A percentile compares a stretch with the other conserved stretches of the same genome.
Evolutionary conservation across 2,329 filamentous ascomycete species (phyloP).

Genomic region (Sporothrix globosa): DNA sequence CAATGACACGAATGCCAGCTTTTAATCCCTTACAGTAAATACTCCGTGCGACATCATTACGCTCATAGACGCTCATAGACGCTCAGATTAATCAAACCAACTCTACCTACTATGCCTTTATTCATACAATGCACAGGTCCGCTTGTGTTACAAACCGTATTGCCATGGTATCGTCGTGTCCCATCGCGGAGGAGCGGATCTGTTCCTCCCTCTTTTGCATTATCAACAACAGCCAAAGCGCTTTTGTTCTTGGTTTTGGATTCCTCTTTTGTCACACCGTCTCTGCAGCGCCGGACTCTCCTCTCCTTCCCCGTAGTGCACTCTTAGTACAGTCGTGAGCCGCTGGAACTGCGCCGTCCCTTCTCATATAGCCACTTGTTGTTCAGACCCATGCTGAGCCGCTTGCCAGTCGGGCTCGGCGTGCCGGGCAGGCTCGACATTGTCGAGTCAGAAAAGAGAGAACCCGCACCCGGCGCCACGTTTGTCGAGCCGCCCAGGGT

Average conservation of each 20-base stretch:
- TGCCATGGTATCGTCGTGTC: conserved; percentile 30
- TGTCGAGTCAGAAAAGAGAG: conserved; percentile 54
- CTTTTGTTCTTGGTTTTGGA: background rate
- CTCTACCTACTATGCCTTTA: conserved; percentile 12
- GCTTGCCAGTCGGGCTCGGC: conserved; percentile 70
- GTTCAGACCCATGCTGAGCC: conserved; percentile 76
- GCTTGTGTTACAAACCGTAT: conserved; percentile 11
- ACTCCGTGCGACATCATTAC: too few relatives aligned
- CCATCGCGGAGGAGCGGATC: background rate
- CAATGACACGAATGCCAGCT: background rate
- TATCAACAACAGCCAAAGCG: conserved; percentile 4
- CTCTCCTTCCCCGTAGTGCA: background rate
- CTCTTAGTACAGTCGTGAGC: conserved; percentile 31
- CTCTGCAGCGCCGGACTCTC: background rate
- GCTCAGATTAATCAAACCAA: conserved; percentile 19
- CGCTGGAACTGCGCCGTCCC: conserved; percentile 61
- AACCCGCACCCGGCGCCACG: conserved; percentile 48
- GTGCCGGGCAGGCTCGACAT: conserved; percentile 54
- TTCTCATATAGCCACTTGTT: conserved; percentile 96
- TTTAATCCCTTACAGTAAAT: background rate
- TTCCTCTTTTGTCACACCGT: background rate
- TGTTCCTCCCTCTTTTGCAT: conserved; percentile 18
- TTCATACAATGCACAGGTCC: conserved; percentile 15
- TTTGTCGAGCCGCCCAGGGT: conserved; percentile 49
- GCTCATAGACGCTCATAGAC: background rate